Evolutionary conservation across 768 basidiomycete species (phyloP), one percentile per base, ranked within the genome.

Genomic region (Boletus fagicola): DNA sequence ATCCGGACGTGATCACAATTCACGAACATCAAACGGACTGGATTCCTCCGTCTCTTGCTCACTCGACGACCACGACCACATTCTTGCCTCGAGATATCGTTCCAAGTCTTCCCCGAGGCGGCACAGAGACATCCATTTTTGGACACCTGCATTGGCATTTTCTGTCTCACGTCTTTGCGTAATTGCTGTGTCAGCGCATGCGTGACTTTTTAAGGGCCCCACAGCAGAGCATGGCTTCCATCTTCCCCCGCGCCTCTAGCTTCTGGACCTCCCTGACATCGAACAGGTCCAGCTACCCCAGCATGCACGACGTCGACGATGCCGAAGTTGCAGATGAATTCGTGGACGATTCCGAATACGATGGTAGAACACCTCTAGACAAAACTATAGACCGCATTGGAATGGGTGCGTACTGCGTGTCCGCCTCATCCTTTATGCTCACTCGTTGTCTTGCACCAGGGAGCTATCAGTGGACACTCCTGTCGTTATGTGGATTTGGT

Each of bases 401-500:
- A 30, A 92, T 96, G 92, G 92, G 91, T 69, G 56, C 53, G 78
- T 68, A 6, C 42, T n/a, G 9, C 13, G 36, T 10, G 1, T 18
- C 22, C 18, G 2, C 9, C 31, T 35, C 36, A 15, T 31, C 10
- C 38, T 18, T 28, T 49, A 22, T 28, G 26, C 51, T 43, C 28
- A 64, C 22, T 38, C 48, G n/a, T 24, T 10, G 8, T 35, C 16
- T 33, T 20, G 4, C n/a, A 15, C 38, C 62, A 84, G 82, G 82
- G 42, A 86, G 81, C 53, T 93, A 92, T 62, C 92, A 94, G 64
- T 92, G 89, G 90, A 83, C 83, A 6, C 72, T 92, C 42, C 66
- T 94, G 45, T 90, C 88, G 18, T 73, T 95, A 12, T 96, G 94
- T 76, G 93, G 93, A 44, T 90, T 92, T 12, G 91, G 92, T 93